Conservation (phyloP, 768 basidiomycete species). For the Chalciporus chontae region DNA sequence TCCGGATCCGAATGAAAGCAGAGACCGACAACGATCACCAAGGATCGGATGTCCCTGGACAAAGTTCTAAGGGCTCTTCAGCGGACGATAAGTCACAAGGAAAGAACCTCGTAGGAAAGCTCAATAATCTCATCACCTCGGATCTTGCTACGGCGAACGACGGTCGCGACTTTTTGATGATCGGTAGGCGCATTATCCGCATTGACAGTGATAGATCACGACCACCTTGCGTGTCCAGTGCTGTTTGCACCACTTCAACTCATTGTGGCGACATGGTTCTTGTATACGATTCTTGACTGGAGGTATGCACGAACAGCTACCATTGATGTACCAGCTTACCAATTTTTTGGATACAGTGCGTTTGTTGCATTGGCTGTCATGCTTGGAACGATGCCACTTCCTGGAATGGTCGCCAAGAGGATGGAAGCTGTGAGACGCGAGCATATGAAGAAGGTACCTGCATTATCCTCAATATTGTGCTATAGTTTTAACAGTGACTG, state of each 20-base stretch:
- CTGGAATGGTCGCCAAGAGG: slow-evolving; percentile 50
- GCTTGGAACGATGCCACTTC: slow-evolving; percentile 43
- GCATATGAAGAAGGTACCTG: slow-evolving; percentile 41
- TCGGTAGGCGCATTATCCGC: neutral
- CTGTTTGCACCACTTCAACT: slow-evolving; percentile 10
- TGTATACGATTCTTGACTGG: slow-evolving; percentile 49
- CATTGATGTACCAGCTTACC: no score
- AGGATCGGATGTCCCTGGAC: neutral
- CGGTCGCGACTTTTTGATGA: slow-evolving; percentile 16
- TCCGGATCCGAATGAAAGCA: slow-evolving; percentile 48
- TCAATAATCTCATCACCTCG: slow-evolving; percentile 71
- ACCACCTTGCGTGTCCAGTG: neutral
- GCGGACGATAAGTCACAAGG: slow-evolving; percentile 20
- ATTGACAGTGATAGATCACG: neutral
- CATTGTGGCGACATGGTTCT: slow-evolving; percentile 36
- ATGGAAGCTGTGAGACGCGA: slow-evolving; percentile 45
- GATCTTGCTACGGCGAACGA: slow-evolving; percentile 14
- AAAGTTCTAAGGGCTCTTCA: slow-evolving; percentile 31
- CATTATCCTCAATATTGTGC: no score
- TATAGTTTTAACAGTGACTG: no score
- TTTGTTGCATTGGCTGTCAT: slow-evolving; percentile 56
- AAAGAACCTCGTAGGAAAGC: slow-evolving; percentile 59
- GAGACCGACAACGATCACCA: slow-evolving; percentile 23
- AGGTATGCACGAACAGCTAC: slow-evolving; percentile 16
- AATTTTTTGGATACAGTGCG: slow-evolving; percentile 20